These are phyloP conservation scores for Penicillium thymicola DNA, from an alignment of 2,329 filamentous ascomycete genomes.

Conservation along the genomic window DNA sequence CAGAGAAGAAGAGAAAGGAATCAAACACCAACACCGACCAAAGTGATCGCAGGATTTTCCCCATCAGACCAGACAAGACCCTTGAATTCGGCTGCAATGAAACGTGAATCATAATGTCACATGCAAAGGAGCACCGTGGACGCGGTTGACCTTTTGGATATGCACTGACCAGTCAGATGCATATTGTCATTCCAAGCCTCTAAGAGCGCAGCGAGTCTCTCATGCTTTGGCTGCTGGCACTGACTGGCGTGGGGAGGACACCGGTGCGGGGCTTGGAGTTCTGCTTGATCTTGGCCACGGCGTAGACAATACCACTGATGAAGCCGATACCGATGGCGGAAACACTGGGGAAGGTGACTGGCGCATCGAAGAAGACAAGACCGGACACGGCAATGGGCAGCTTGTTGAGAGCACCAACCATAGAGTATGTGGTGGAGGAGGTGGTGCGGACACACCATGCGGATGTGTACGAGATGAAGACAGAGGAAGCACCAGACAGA, in stretches of 20 bases:
- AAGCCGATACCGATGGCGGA: slow-evolving; percentile 90
- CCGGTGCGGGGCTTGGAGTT: slow-evolving; percentile 63
- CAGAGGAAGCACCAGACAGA: slow-evolving; percentile 85
- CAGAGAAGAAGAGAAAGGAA: slow-evolving; percentile 13
- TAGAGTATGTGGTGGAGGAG: slow-evolving; percentile 95
- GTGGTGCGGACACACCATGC: slow-evolving; percentile 98
- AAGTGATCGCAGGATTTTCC: slow-evolving; percentile 13
- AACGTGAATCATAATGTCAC: slow-evolving; percentile 31
- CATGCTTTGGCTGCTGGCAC: slow-evolving; percentile 87
- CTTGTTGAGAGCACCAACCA: slow-evolving; percentile 98
- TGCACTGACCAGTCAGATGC: slow-evolving; percentile 13
- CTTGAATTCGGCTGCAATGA: slow-evolving; percentile 21
- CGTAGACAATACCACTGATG: slow-evolving; percentile 85
- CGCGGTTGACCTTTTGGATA: slow-evolving; percentile 1
- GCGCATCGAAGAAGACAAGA: slow-evolving; percentile 90
- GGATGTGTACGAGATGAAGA: slow-evolving; percentile 99
- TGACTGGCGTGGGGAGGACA: slow-evolving; percentile 71
- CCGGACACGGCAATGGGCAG: slow-evolving; percentile 90
- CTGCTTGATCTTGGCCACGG: slow-evolving; percentile 81
- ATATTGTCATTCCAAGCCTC: slow-evolving; percentile 11
- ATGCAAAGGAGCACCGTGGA: slow-evolving; percentile 18
- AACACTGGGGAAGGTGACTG: slow-evolving; percentile 86
- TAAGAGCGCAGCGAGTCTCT: slow-evolving; percentile 76
- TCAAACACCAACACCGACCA: slow-evolving; percentile 27
- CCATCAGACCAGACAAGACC: slow-evolving; percentile 13